Evolutionary conservation across 345 rosid genomes (phyloP).

Genomic region (Jatropha curcas): DNA sequence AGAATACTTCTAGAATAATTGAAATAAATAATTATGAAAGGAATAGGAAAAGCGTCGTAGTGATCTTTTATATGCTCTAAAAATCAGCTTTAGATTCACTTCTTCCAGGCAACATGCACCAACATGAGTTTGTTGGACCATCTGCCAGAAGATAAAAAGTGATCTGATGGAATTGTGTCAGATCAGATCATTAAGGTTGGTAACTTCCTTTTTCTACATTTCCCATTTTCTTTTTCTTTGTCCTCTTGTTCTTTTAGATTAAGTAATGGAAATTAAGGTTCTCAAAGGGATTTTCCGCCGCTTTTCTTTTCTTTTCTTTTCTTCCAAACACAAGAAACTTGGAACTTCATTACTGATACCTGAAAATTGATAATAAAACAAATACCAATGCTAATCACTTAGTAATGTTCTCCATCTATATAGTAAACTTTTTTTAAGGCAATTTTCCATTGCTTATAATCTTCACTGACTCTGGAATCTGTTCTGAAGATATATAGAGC

Average conservation of each 20-base stretch:
- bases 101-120: conserved; percentile 36
- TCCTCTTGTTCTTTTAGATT: too few species aligned
- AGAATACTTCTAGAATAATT: conserved; percentile 23
- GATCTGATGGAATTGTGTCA: conserved; percentile 21
- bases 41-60: conserved; percentile 19
- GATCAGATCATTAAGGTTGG: conserved; percentile 16
- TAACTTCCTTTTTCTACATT: neutral
- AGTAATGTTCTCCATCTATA: too few species aligned
- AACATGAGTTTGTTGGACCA: conserved; percentile 44
- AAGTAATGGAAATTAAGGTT: too few species aligned
- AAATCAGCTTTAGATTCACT: conserved; percentile 37
- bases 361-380: too few species aligned
- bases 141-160: conserved; percentile 15
- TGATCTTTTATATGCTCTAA: conserved; percentile 26
- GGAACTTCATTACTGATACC: neutral
- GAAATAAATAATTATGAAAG: neutral
- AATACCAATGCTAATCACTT: too few species aligned
- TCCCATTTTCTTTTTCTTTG: neutral
- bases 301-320: too few species aligned
- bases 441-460: too few species aligned
- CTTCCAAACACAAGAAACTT: neutral
- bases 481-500: too few species aligned
- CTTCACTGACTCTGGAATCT: too few species aligned
- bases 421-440: too few species aligned
- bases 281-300: too few species aligned